Base-by-base conservation (phyloP, 805 yeast species). In the Lipomyces mesembrius region DNA sequence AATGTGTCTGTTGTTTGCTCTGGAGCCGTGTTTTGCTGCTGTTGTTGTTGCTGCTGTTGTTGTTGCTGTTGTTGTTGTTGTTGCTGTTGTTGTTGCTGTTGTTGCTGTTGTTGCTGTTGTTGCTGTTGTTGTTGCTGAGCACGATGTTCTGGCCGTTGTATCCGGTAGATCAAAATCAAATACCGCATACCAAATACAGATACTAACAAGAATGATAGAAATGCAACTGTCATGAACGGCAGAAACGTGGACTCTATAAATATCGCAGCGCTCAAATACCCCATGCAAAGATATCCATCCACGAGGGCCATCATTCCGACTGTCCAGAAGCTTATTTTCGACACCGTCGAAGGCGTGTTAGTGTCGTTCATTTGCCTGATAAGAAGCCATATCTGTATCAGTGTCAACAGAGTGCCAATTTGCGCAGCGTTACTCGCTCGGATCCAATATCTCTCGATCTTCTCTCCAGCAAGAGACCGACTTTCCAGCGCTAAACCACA, bases 311-410 rank as follows among this genome's bases (percentile, higher is more conserved):
- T 86, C 69, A 86, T 81, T 8, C 88, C 85, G 37, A 91, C 79
- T 2, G 92, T 79, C 82, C 86, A 87, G 61, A 90, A 85, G 8
- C 96, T 88, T 7, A 93, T 83, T 61, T 88, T 84, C 3, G 93
- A 87, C 37, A 90, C 83, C 4, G 89, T 87, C 0, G 97, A 91
- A 0, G 97, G 97, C 0, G 97, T 90, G 71, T 83, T 85, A 2
- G 90, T 84, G 39, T 81, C 78, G 64, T 87, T 85, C 86, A 91
- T 88, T 75, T 92, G 97, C 60, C 85, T 78, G 61, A 90, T 79
- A 56, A 88, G 78, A 8, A 90, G 74, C 70, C 83, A 78, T 2
- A 89, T 82, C 74, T 91, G 92, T 0, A 78, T 64, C 1, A 84
- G 76, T 57, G 88, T 75, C 6, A 86, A 67, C 1, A 82, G 66